phyloP scores from a whole-genome alignment of 2,329 filamentous ascomycete species.

The Paraphaeosphaeria sporulosa region DNA sequence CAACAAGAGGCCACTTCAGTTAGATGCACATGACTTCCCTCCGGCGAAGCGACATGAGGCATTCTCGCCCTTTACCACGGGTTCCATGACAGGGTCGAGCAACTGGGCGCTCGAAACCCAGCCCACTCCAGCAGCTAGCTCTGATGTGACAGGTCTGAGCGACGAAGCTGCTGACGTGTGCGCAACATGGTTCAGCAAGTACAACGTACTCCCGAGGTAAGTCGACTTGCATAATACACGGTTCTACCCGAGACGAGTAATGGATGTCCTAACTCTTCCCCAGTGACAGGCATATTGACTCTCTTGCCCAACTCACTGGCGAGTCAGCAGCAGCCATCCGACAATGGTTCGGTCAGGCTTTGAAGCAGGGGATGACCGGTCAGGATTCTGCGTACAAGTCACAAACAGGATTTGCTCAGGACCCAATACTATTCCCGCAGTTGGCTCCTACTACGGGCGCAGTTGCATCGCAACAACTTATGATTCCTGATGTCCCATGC shows the following conservation, averaged over 20 bases:
- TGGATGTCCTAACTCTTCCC: slow-evolving; percentile 4
- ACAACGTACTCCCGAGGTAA: slow-evolving; percentile 42
- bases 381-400: slow-evolving; percentile 49
- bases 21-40: slow-evolving; percentile 41
- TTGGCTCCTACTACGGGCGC: slow-evolving; percentile 16
- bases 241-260: not conserved
- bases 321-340: slow-evolving; percentile 42
- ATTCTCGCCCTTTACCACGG: slow-evolving; percentile 33
- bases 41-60: slow-evolving; percentile 44
- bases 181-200: slow-evolving; percentile 49
- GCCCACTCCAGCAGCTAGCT: slow-evolving; percentile 28
- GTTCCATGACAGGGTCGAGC: slow-evolving; percentile 26
- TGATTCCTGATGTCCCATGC: slow-evolving; percentile 19
- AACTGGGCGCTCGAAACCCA: slow-evolving; percentile 36
- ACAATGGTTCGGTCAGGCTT: slow-evolving; percentile 46
- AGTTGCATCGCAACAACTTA: slow-evolving; percentile 7
- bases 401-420: slow-evolving; percentile 41
- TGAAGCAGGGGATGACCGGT: slow-evolving; percentile 47
- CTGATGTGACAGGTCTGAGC: slow-evolving; percentile 35
- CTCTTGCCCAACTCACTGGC: slow-evolving; percentile 45
- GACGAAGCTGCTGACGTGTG: slow-evolving; percentile 49
- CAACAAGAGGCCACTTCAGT: slow-evolving; percentile 42
- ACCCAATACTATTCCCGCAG: slow-evolving; percentile 31
- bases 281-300: slow-evolving; percentile 47
- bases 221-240: slow-evolving; percentile 1